These are phyloP conservation scores for Rasamsonia emersonii DNA, from an alignment of 2,329 filamentous ascomycete species.

Conservation along the genomic window DNA sequence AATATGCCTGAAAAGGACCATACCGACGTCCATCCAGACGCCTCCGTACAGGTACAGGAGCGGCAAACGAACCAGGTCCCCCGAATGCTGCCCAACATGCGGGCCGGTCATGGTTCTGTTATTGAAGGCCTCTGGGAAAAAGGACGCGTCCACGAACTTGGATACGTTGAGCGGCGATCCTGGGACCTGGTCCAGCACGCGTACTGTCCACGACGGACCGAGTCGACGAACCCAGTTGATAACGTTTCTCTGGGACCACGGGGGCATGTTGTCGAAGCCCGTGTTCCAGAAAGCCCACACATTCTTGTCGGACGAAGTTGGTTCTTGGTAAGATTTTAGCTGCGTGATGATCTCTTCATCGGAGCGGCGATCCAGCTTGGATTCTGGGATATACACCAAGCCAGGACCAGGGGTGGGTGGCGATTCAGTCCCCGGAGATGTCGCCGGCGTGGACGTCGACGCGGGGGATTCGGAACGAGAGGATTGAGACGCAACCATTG, in stretches of 20 bases:
- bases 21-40: constrained; percentile 35
- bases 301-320: constrained; percentile 31
- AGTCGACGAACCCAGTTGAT: constrained; percentile 33
- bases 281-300: constrained; percentile 35
- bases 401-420: too few species aligned
- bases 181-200: constrained; percentile 30
- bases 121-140: constrained; percentile 35
- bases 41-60: constrained; percentile 32
- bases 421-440: too few species aligned
- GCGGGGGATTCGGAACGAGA: too few species aligned
- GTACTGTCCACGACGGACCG: constrained; percentile 33
- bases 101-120: constrained; percentile 38
- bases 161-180: constrained; percentile 31
- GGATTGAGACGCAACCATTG: too few species aligned
- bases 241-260: constrained; percentile 35
- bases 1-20: constrained; percentile 32
- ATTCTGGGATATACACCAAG: constrained; percentile 2
- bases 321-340: constrained; percentile 11
- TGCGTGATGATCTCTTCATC: constrained; percentile 12
- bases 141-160: constrained; percentile 26
- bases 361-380: not conserved
- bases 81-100: constrained; percentile 36
- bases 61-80: constrained; percentile 41
- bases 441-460: too few species aligned
- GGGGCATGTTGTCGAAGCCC: constrained; percentile 26